Conservation (phyloP, 129 eudicot genomes). For the Solidago caesia region DNA sequence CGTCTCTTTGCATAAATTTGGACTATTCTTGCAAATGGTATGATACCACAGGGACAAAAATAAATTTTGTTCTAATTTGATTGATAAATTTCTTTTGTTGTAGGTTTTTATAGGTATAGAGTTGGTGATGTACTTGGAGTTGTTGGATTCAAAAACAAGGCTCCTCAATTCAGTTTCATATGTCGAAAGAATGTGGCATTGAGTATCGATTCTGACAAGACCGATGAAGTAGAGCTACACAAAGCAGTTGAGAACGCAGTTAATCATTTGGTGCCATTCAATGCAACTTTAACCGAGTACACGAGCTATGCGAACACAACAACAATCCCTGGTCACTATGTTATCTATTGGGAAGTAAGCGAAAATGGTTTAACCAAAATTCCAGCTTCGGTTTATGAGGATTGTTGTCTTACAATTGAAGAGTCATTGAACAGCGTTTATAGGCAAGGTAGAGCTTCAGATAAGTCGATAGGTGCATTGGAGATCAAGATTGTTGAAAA, state of each 20-base stretch:
- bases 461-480: constrained; percentile 59
- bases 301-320: constrained; percentile 59
- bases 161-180: constrained; percentile 60
- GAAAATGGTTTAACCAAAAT: constrained; percentile 17
- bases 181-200: constrained; percentile 54
- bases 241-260: constrained; percentile 49
- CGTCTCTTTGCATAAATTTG: too few species aligned
- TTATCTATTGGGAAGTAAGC: constrained; percentile 56
- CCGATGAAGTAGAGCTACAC: constrained; percentile 59
- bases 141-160: constrained; percentile 63
- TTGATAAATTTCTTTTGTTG: constrained; percentile 1
- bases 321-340: constrained; percentile 62
- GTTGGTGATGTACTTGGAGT: constrained; percentile 66
- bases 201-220: constrained; percentile 60
- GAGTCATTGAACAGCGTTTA: constrained; percentile 62
- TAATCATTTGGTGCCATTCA: constrained; percentile 33
- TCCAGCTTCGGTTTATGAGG: constrained; percentile 44
- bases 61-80: too few species aligned
- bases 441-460: constrained; percentile 52
- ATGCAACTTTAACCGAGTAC: constrained; percentile 46
- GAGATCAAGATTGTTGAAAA: constrained; percentile 58
- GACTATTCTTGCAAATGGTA: too few species aligned
- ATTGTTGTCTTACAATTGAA: constrained; percentile 50
- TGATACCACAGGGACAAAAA: too few species aligned
- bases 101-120: constrained; percentile 61